Conservation (phyloP, 2,329 filamentous ascomycete species). For the Trichoderma sp. region DNA sequence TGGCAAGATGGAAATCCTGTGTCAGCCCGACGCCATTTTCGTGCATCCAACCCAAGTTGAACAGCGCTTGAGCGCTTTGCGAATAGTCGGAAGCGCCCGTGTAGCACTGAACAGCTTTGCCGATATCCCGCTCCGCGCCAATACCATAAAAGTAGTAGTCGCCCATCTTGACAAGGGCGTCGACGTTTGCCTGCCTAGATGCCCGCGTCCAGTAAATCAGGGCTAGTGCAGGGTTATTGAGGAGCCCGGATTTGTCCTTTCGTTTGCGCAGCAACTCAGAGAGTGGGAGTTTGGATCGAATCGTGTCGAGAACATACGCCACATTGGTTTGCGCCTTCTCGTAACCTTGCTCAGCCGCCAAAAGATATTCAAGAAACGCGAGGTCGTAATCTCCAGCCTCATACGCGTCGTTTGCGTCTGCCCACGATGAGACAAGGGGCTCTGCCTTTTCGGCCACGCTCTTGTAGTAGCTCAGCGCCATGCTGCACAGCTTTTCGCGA, state of each 20-base stretch:
- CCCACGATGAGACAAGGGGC: conserved; percentile 73
- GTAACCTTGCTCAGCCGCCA: conserved; percentile 91
- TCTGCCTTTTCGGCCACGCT: conserved; percentile 73
- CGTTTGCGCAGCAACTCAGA: conserved; percentile 51
- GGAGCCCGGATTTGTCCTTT: conserved; percentile 37
- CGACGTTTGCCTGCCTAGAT: conserved; percentile 88
- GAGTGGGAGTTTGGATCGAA: conserved; percentile 50
- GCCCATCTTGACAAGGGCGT: conserved; percentile 95
- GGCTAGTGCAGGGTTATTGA: conserved; percentile 63
- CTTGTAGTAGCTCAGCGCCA: conserved; percentile 82
- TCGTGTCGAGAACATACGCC: conserved; percentile 79
- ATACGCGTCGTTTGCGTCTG: conserved; percentile 81
- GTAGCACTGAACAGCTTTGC: conserved; percentile 93
- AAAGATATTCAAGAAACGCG: conserved; percentile 78
- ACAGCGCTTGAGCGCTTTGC: conserved; percentile 91
- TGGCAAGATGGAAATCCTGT: conserved; percentile 96
- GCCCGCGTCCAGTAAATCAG: conserved; percentile 95
- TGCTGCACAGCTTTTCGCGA: conserved; percentile 73
- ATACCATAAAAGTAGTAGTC: conserved; percentile 92
- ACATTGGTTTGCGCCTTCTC: conserved; percentile 89
- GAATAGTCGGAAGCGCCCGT: conserved; percentile 87
- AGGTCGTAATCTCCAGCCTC: conserved; percentile 76
- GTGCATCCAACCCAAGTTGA: conserved; percentile 99
- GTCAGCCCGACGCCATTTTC: conserved; percentile 92
- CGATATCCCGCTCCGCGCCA: conserved; percentile 68